Percentiles rank a stretch among this genome's conserved stretches.
Conservation (phyloP, 2,329 filamentous ascomycete genomes). For the Beauveria pseudobassiana region DNA sequence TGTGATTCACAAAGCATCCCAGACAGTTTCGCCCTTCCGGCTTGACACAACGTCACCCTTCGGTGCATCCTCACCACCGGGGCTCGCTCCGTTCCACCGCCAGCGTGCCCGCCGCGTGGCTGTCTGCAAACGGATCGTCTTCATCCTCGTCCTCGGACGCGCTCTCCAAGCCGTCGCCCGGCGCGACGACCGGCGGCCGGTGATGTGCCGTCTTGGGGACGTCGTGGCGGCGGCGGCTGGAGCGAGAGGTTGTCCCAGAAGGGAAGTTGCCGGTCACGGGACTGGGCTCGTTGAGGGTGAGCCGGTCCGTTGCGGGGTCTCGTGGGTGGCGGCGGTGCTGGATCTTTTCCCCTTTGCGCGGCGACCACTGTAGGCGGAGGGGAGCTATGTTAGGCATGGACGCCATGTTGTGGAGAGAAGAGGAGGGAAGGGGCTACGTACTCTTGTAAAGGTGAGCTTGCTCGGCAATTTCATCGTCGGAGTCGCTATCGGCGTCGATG, state of each 20-base stretch:
- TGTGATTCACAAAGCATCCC: no score
- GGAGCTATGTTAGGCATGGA: slow-evolving; percentile 11
- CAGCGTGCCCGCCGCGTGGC: slow-evolving; percentile 54
- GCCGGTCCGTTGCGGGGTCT: not conserved
- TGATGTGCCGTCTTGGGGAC: slow-evolving; percentile 26
- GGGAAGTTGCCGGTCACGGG: not conserved
- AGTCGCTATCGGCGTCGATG: slow-evolving; percentile 67
- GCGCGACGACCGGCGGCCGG: slow-evolving; percentile 23
- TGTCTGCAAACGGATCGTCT: slow-evolving; percentile 82
- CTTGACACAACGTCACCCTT: not conserved
- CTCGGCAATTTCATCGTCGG: slow-evolving; percentile 59
- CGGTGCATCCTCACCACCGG: slow-evolving; percentile 19
- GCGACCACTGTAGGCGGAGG: slow-evolving; percentile 26
- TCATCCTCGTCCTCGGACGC: slow-evolving; percentile 58
- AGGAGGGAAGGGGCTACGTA: slow-evolving; percentile 25
- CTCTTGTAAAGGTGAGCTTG: slow-evolving; percentile 58
- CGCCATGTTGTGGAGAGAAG: slow-evolving; percentile 12
- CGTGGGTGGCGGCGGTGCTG: not conserved
- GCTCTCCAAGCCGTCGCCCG: slow-evolving; percentile 22
- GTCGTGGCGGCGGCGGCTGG: not conserved
- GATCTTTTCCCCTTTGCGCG: not conserved
- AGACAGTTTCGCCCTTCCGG: not conserved
- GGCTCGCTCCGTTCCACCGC: slow-evolving; percentile 23
- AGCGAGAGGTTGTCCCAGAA: not conserved
- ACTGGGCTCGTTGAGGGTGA: slow-evolving; percentile 31